Percentiles rank a stretch among this genome's conserved stretches.
phyloP scores from a whole-genome alignment of 106 monocot genomes.

The Acorus gramineus region DNA sequence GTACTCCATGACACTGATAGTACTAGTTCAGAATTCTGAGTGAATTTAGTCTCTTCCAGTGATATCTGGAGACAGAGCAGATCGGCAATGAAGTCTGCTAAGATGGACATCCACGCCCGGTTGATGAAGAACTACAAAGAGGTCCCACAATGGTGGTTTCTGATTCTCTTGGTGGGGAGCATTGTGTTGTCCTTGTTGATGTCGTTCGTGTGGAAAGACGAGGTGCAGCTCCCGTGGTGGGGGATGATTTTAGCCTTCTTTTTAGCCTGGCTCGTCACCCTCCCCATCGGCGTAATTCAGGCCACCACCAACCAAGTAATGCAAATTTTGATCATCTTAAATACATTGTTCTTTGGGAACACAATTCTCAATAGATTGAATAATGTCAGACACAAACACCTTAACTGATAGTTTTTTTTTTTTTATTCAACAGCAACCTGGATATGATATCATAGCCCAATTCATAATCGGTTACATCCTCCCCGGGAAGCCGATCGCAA shows the following conservation, averaged over 20 bases:
- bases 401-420: background rate
- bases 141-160: slow-evolving; percentile 91
- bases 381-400: background rate
- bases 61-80: slow-evolving; percentile 87
- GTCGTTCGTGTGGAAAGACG: slow-evolving; percentile 63
- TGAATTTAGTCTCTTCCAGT: slow-evolving; percentile 5
- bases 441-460: slow-evolving; percentile 91
- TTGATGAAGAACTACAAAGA: slow-evolving; percentile 80
- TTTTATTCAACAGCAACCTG: slow-evolving; percentile 56
- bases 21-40: no score
- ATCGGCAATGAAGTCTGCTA: slow-evolving; percentile 45
- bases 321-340: background rate
- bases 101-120: slow-evolving; percentile 63
- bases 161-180: slow-evolving; percentile 59
- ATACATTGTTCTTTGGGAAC: background rate
- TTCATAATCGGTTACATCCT: slow-evolving; percentile 85
- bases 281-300: slow-evolving; percentile 85
- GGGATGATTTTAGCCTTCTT: slow-evolving; percentile 79
- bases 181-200: slow-evolving; percentile 47
- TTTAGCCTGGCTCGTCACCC: slow-evolving; percentile 72
- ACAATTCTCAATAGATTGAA: background rate
- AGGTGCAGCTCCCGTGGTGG: slow-evolving; percentile 94
- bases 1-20: background rate
- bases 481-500: slow-evolving; percentile 86
- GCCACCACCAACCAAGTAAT: slow-evolving; percentile 89